Conservation (phyloP, 352 stramenopile genomes). For the Pythium biforme region DNA sequence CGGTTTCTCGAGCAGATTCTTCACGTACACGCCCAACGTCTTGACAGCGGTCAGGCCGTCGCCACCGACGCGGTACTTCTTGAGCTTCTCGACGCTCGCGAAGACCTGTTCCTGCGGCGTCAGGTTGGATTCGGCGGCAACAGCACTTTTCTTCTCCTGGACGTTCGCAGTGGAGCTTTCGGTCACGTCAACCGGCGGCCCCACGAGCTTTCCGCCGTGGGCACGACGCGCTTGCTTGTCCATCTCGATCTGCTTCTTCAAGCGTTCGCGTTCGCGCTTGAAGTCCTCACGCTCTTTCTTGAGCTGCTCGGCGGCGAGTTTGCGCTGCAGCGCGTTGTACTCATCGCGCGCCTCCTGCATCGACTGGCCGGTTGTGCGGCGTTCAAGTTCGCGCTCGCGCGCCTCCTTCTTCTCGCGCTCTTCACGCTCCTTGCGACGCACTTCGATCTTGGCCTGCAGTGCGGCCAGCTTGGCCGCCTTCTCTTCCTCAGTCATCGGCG, state of each 20-base stretch:
- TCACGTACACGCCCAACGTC: conserved; percentile 86
- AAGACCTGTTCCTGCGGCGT: conserved; percentile 69
- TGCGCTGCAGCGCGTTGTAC: conserved; percentile 77
- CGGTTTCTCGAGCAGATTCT: conserved; percentile 86
- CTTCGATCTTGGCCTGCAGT: conserved; percentile 78
- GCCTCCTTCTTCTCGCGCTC: conserved; percentile 59
- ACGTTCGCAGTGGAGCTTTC: not conserved
- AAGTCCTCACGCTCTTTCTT: conserved; percentile 90
- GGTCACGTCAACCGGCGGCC: conserved; percentile 58
- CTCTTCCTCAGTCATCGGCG: conserved; percentile 81
- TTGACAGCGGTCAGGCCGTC: conserved; percentile 81
- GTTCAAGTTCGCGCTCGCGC: conserved; percentile 62
- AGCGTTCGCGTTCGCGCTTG: conserved; percentile 86
- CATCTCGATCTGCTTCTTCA: conserved; percentile 88
- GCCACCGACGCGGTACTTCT: conserved; percentile 82
- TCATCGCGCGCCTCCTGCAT: conserved; percentile 78
- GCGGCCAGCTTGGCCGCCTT: conserved; percentile 85
- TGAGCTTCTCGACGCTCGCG: conserved; percentile 75
- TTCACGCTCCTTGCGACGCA: conserved; percentile 75
- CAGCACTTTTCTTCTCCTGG: conserved; percentile 31
- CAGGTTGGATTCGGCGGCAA: conserved; percentile 23
- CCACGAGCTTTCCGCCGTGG: conserved; percentile 77
- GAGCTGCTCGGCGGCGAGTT: conserved; percentile 73
- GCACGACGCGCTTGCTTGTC: conserved; percentile 90
- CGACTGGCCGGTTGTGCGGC: conserved; percentile 71